Evolutionary conservation across 2,329 filamentous ascomycete genomes (phyloP).

Genomic region (Stagonosporopsis vannaccii): DNA sequence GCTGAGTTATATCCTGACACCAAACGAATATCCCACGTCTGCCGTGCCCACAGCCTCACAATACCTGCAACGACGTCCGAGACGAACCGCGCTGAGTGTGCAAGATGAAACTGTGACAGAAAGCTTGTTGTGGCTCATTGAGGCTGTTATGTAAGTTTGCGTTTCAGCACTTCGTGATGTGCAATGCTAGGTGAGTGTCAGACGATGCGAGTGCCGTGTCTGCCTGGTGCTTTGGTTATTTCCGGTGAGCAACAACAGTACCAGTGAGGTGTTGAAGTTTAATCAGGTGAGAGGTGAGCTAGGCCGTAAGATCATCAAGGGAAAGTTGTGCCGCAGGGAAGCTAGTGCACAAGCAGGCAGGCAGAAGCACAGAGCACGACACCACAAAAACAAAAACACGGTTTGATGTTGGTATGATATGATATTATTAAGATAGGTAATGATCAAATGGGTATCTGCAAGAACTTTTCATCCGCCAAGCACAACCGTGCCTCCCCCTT

Average conservation of each 20-base stretch:
- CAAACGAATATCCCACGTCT: background rate
- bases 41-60: background rate
- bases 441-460: conserved; percentile 18
- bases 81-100: conserved; percentile 10
- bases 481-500: conserved; percentile 2
- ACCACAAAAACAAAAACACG: background rate
- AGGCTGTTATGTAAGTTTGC: background rate
- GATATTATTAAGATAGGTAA: conserved; percentile 13
- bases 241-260: background rate
- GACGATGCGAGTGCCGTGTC: conserved; percentile 1
- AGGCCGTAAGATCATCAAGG: background rate
- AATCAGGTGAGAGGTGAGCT: background rate
- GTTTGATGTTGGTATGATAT: background rate
- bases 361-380: background rate
- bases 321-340: background rate
- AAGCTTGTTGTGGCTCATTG: conserved; percentile 17
- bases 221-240: background rate
- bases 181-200: conserved; percentile 11
- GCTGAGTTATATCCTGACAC: background rate
- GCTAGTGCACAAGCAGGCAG: background rate
- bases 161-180: conserved; percentile 13
- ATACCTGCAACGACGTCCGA: conserved; percentile 1
- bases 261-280: background rate
- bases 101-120: conserved; percentile 13
- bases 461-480: conserved; percentile 10